phyloP scores from a whole-genome alignment of 1,284 basidiomycete genomes.

The Sutorius eximius region DNA sequence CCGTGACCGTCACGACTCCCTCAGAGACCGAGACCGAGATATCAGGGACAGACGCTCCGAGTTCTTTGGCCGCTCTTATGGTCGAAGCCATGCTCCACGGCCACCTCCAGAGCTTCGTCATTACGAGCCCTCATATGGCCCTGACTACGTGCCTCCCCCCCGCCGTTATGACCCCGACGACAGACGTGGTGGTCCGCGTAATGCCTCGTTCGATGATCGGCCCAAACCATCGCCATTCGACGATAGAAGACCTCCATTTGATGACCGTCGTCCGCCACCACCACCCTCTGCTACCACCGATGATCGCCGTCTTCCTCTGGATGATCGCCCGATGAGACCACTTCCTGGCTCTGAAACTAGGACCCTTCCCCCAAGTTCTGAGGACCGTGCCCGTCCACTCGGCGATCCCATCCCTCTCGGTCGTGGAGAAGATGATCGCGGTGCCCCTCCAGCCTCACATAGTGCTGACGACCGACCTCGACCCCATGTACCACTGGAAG shows the following conservation, averaged over 20 bases:
- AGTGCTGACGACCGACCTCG: constrained; percentile 34
- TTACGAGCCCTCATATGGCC: constrained; percentile 41
- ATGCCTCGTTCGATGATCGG: constrained; percentile 17
- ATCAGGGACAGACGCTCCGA: constrained; percentile 37
- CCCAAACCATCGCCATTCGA: constrained; percentile 25
- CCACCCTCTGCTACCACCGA: constrained; percentile 10
- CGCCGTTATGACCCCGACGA: constrained; percentile 38
- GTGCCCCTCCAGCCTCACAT: constrained; percentile 15
- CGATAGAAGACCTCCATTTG: constrained; percentile 26
- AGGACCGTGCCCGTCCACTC: constrained; percentile 22
- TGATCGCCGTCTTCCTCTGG: constrained; percentile 27
- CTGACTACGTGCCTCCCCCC: constrained; percentile 29
- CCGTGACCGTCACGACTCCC: constrained; percentile 25
- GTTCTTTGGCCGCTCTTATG: constrained; percentile 38
- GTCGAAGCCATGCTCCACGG: constrained; percentile 40
- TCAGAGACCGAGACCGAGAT: constrained; percentile 33
- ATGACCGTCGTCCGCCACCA: constrained; percentile 27
- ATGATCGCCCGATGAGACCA: constrained; percentile 29
- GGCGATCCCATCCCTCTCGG: constrained; percentile 13
- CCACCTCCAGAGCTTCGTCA: constrained; percentile 45
- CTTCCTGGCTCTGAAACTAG: constrained; percentile 24
- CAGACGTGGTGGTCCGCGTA: constrained; percentile 24
- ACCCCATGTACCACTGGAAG: constrained; percentile 34
- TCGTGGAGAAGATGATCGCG: constrained; percentile 29
- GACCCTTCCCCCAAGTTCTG: constrained; percentile 12